Percentiles rank a stretch among this genome's conserved stretches.
Evolutionary conservation across 2,329 filamentous ascomycete genomes (phyloP).

Genomic region (Stemphylium lycopersici): DNA sequence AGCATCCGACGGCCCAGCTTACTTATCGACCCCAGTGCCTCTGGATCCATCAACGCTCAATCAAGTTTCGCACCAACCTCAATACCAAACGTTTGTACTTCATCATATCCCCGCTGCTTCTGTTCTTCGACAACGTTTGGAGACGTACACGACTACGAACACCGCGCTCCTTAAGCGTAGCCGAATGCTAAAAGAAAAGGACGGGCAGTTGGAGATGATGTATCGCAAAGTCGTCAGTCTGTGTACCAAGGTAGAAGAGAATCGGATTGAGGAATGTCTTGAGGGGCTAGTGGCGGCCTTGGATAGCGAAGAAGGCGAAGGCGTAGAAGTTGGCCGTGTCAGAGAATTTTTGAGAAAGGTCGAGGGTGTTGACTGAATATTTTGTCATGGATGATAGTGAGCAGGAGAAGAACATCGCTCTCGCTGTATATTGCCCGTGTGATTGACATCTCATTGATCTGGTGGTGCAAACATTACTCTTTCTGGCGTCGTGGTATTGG

Average conservation of each 20-base stretch:
- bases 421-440: no score
- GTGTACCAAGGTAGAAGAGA: conserved; percentile 80
- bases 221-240: conserved; percentile 87
- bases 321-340: conserved; percentile 75
- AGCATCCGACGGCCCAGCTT: conserved; percentile 38
- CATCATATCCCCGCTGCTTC: conserved; percentile 28
- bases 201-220: conserved; percentile 82
- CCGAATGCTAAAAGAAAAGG: conserved; percentile 74
- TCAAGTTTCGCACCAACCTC: conserved; percentile 38
- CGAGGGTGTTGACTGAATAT: conserved; percentile 60
- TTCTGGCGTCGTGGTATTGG: background rate
- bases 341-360: conserved; percentile 81
- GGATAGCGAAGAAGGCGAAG: conserved; percentile 77
- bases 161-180: conserved; percentile 70
- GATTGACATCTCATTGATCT: no score
- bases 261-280: conserved; percentile 79
- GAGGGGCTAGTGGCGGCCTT: conserved; percentile 83
- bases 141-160: conserved; percentile 74
- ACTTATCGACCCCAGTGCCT: conserved; percentile 37
- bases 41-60: conserved; percentile 24
- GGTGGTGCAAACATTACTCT: no score
- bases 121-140: conserved; percentile 68
- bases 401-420: no score
- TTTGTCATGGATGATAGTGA: background rate
- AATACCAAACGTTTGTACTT: conserved; percentile 16